Percentiles rank a stretch among this genome's conserved stretches.
These are phyloP conservation scores for Clavulina sp. DNA, from an alignment of 768 basidiomycete genomes.

Conservation along the genomic window DNA sequence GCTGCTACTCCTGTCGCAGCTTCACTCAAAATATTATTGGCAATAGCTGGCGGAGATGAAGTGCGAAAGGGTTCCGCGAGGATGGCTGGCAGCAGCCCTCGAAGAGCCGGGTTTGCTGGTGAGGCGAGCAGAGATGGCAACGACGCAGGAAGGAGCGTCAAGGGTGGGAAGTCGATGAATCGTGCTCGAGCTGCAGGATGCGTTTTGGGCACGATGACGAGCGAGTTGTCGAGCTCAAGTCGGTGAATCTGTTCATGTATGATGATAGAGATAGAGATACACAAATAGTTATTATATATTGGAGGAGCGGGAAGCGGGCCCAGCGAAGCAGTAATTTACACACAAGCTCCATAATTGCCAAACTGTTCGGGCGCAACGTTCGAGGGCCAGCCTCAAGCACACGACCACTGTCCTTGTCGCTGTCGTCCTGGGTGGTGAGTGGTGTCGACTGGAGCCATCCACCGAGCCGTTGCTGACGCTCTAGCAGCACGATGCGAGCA, in stretches of 20 bases:
- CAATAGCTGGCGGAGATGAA: constrained; percentile 13
- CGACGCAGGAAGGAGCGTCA: constrained; percentile 33
- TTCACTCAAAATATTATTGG: too few species aligned
- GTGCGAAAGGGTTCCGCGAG: constrained; percentile 37
- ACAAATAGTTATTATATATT: not conserved
- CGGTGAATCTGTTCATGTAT: constrained; percentile 48
- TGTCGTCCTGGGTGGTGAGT: constrained; percentile 6
- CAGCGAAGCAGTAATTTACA: constrained; percentile 3
- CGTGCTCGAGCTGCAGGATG: constrained; percentile 46
- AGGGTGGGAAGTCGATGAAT: constrained; percentile 14
- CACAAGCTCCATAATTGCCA: constrained; percentile 63
- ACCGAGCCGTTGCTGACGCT: constrained; percentile 45
- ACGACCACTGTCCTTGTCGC: too few species aligned
- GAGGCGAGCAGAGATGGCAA: constrained; percentile 22
- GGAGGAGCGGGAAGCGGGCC: constrained; percentile 4
- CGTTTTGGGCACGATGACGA: constrained; percentile 48
- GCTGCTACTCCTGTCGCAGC: constrained; percentile 4
- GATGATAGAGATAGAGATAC: not conserved
- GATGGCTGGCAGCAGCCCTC: constrained; percentile 34
- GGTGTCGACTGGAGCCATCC: constrained; percentile 54
- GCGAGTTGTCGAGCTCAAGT: constrained; percentile 36
- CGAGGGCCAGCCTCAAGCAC: constrained; percentile 76
- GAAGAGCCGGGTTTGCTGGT: constrained; percentile 19
- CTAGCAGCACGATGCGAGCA: constrained; percentile 44
- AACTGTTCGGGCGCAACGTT: constrained; percentile 63